Percentiles rank a stretch among this genome's conserved stretches.
These are phyloP conservation scores for Tilletia walkeri DNA, from an alignment of 1,284 basidiomycete genomes.

Conservation along the genomic window DNA sequence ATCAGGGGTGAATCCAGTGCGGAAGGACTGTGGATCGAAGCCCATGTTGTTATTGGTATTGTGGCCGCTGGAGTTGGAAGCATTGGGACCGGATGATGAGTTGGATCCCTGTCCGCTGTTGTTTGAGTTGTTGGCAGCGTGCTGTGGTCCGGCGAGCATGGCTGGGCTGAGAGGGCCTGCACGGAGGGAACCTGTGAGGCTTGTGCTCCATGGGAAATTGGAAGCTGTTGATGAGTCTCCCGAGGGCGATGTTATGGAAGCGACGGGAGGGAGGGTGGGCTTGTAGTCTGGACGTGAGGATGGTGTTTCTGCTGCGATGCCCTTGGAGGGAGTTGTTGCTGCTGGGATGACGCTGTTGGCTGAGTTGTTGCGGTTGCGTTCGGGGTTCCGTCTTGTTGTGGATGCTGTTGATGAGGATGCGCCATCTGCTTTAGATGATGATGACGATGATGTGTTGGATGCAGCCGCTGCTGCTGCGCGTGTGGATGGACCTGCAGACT, in stretches of 20 bases:
- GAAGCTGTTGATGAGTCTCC: constrained; percentile 60
- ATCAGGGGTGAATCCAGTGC: constrained; percentile 76
- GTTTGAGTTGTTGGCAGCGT: constrained; percentile 33
- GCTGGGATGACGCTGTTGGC: constrained; percentile 26
- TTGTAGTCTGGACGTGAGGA: constrained; percentile 21
- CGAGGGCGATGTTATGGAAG: constrained; percentile 78
- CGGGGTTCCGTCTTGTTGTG: constrained; percentile 11
- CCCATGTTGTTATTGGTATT: constrained; percentile 25
- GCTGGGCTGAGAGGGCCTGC: constrained; percentile 89
- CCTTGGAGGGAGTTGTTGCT: constrained; percentile 21
- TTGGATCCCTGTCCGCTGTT: constrained; percentile 25
- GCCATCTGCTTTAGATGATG: background rate
- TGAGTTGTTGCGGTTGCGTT: constrained; percentile 18
- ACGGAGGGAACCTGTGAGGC: constrained; percentile 67
- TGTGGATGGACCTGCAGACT: constrained; percentile 23
- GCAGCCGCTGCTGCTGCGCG: constrained; percentile 26
- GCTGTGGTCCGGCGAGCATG: constrained; percentile 82
- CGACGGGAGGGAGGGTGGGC: constrained; percentile 73
- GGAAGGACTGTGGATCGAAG: constrained; percentile 69
- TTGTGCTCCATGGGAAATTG: constrained; percentile 38
- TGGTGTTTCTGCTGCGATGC: constrained; percentile 29
- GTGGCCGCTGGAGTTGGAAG: constrained; percentile 6
- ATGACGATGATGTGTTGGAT: constrained; percentile 26
- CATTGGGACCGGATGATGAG: constrained; percentile 24
- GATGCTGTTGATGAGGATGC: constrained; percentile 25